phyloP scores from a whole-genome alignment of 331 rosid species.

The Saraca asoca region DNA sequence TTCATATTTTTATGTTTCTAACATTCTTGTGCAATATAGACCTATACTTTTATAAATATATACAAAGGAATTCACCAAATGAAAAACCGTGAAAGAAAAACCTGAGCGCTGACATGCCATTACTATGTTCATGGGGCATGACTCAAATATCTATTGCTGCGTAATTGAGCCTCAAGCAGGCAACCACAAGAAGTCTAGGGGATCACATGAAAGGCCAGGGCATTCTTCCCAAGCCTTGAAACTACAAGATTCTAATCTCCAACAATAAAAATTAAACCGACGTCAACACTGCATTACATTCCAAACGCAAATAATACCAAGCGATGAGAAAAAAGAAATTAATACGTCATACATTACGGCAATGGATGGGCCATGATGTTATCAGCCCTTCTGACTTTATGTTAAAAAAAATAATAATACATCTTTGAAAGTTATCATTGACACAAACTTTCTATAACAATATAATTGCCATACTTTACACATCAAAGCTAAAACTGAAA shows the following conservation, averaged over 20 bases:
- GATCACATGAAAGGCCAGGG: not conserved
- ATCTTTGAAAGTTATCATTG: slow-evolving; percentile 39
- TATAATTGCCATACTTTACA: slow-evolving; percentile 61
- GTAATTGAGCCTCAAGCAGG: too few species aligned
- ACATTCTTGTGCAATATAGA: too few species aligned
- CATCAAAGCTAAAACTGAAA: slow-evolving; percentile 52
- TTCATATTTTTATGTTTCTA: too few species aligned
- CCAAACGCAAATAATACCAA: slow-evolving; percentile 23
- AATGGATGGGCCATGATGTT: slow-evolving; percentile 42
- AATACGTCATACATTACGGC: slow-evolving; percentile 24
- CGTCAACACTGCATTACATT: slow-evolving; percentile 32
- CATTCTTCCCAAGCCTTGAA: not conserved
- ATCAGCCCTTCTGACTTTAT: slow-evolving; percentile 43
- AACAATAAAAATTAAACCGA: not conserved
- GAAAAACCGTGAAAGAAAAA: too few species aligned
- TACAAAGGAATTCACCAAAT: too few species aligned
- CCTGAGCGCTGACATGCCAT: too few species aligned
- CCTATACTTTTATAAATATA: too few species aligned
- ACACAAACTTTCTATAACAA: slow-evolving; percentile 57
- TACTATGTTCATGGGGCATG: too few species aligned
- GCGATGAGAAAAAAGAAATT: not conserved
- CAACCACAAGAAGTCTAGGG: too few species aligned
- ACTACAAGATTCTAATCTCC: too few species aligned
- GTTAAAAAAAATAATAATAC: slow-evolving; percentile 50
- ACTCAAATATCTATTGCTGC: too few species aligned